Conservation (phyloP, 768 basidiomycete species). For the Dentipellis fragilis region DNA sequence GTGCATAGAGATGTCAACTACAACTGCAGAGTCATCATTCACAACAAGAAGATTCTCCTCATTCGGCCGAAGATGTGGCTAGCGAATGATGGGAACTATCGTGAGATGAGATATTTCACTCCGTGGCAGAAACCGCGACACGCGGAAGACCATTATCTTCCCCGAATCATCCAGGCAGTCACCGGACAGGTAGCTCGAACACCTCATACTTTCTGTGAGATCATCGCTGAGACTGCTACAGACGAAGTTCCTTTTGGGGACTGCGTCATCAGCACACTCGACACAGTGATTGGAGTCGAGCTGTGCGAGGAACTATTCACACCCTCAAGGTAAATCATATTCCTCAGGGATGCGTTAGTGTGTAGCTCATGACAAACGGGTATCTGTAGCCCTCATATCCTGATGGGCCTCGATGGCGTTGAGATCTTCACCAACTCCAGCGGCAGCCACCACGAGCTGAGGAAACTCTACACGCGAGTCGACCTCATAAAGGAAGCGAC, state of each 20-base stretch:
- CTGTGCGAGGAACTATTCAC: conserved; percentile 98
- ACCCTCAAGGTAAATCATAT: conserved; percentile 62
- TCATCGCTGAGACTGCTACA: conserved; percentile 19
- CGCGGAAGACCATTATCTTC: conserved; percentile 88
- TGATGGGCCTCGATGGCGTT: conserved; percentile 97
- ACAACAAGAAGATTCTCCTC: conserved; percentile 78
- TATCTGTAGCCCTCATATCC: conserved; percentile 77
- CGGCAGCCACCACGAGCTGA: conserved; percentile 95
- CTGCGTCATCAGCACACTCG: conserved; percentile 83
- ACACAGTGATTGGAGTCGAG: conserved; percentile 96
- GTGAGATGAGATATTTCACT: conserved; percentile 74
- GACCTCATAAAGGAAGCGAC: conserved; percentile 98
- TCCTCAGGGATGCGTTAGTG: background rate
- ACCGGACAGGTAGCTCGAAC: conserved; percentile 71
- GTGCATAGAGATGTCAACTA: conserved; percentile 97
- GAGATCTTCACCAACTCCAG: conserved; percentile 99
- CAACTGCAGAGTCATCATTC: conserved; percentile 88
- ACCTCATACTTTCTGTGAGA: background rate
- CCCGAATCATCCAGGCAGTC: conserved; percentile 77
- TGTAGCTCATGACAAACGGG: background rate
- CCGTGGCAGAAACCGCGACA: conserved; percentile 89
- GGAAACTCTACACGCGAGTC: conserved; percentile 86
- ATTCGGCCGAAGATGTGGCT: conserved; percentile 99
- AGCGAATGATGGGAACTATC: conserved; percentile 97
- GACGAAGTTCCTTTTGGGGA: conserved; percentile 92